phyloP scores from a whole-genome alignment of 2,329 filamentous ascomycete genomes.

The Apiospora kogelbergensis region DNA sequence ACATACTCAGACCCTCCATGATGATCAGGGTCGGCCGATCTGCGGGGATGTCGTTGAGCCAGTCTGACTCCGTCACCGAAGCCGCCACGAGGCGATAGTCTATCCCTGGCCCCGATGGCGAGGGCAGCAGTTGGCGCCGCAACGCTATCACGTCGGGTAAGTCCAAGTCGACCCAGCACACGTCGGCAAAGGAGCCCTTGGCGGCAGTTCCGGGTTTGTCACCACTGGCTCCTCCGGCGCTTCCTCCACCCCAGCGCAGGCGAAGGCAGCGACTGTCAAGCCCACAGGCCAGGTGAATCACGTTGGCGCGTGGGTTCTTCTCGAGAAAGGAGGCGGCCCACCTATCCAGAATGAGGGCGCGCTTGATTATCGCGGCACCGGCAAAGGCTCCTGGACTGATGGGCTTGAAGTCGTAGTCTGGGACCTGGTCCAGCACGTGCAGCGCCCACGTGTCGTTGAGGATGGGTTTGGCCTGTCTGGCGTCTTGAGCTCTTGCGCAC shows the following conservation, averaged over 20 bases:
- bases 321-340: slow-evolving; percentile 1
- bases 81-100: slow-evolving; percentile 9
- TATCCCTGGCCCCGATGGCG: neutral
- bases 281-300: slow-evolving; percentile 11
- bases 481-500: slow-evolving; percentile 6
- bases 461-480: neutral
- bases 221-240: neutral
- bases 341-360: neutral
- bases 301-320: slow-evolving; percentile 7
- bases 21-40: slow-evolving; percentile 9
- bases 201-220: neutral
- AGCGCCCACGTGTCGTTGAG: slow-evolving; percentile 3
- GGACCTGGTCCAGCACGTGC: neutral
- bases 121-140: neutral
- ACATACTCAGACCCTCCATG: slow-evolving; percentile 6
- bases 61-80: neutral
- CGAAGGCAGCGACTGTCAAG: slow-evolving; percentile 3
- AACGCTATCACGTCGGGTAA: slow-evolving; percentile 6
- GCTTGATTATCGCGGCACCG: neutral
- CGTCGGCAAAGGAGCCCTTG: neutral
- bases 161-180: slow-evolving; percentile 7
- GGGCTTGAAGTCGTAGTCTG: neutral
- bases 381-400: neutral
- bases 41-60: neutral
- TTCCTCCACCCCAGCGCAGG: neutral